Evolutionary conservation across 1,284 basidiomycete genomes (phyloP), one percentile per base, ranked within the genome.

Genomic region (Naganishia cerealis): DNA sequence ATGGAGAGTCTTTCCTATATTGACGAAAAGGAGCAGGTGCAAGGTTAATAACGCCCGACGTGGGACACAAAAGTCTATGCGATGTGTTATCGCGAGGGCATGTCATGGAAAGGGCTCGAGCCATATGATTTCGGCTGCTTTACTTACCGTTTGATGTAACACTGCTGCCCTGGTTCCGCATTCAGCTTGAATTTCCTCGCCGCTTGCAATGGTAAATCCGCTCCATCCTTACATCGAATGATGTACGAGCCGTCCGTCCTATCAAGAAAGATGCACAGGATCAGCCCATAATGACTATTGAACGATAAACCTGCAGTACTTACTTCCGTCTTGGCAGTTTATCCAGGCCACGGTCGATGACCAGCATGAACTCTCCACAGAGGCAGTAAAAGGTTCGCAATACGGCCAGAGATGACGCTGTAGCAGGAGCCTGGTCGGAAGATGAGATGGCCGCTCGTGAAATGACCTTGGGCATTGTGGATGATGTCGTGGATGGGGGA

Each of bases 151-250:
- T 76, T 75, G 40, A 82, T 68, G 6, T 77, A 70, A 73, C 74
- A 78, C 52, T 76, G 71, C 70, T 73, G 72, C 9, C 79, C 79
- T 6, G 75, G 68, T 46, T 71, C 67, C 0, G 77, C 78, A 71
- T 78, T 80, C 69, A 81, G 71, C 71, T 82, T 82, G 78, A 81
- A 82, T 67, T 81, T 80, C 36, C 80, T 70, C 10, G 77, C 78
- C 0, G 76, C 73, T 36, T 73, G 70, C 57, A 63, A 42, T 59
- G 65, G 53, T 3, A 67, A 39, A 54, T 73, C 67, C 36, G 56
- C 40, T 15, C 74, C 73, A 12, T 73, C 65, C 59, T 76, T 73
- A 2, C 75, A 73, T 29, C 80, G 72, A 39, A 81, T 73, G 57
- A 81, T 80, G 63, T 73, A 79, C 21, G 78, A 66, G 29, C 75